phyloP scores from a whole-genome alignment of 78 protist genomes.

The Dictyostelium capitatum region DNA sequence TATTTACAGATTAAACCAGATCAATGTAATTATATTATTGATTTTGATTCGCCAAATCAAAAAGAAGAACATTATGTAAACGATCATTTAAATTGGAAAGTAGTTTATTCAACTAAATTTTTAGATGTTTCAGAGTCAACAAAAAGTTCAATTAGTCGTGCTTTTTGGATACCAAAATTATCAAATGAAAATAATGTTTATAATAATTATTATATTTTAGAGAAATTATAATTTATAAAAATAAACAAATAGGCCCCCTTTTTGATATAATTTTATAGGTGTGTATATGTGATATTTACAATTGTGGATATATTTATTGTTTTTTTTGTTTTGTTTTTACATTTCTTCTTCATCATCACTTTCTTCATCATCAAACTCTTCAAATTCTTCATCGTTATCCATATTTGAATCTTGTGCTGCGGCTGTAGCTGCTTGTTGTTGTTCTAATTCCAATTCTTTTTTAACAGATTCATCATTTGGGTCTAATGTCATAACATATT shows the following conservation, averaged over 20 bases:
- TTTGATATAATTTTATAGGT: too few species aligned
- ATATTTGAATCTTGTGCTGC: neutral
- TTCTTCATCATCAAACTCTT: neutral
- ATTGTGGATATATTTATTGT: neutral
- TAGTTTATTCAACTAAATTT: conserved; percentile 25
- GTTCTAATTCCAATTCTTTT: neutral
- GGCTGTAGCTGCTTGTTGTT: neutral
- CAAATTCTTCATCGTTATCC: conserved; percentile 1
- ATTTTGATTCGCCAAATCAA: conserved; percentile 60
- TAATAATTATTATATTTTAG: conserved; percentile 29
- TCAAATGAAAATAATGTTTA: neutral
- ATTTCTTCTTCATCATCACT: neutral
- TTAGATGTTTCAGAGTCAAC: conserved; percentile 23
- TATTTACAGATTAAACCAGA: neutral
- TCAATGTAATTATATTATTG: conserved; percentile 48
- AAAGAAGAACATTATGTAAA: conserved; percentile 16
- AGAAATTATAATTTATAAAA: neutral
- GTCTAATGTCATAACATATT: conserved; percentile 26
- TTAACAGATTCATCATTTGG: conserved; percentile 16
- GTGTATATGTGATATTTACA: too few species aligned
- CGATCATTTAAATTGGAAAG: neutral
- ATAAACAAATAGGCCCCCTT: neutral
- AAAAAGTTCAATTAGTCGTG: neutral
- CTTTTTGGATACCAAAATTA: conserved; percentile 9
- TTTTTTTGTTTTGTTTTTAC: neutral